A percentile compares a stretch with the other conserved stretches of the same genome.
These are phyloP conservation scores for Boletus eberwhitei DNA, from an alignment of 768 basidiomycete genomes.

Conservation along the genomic window DNA sequence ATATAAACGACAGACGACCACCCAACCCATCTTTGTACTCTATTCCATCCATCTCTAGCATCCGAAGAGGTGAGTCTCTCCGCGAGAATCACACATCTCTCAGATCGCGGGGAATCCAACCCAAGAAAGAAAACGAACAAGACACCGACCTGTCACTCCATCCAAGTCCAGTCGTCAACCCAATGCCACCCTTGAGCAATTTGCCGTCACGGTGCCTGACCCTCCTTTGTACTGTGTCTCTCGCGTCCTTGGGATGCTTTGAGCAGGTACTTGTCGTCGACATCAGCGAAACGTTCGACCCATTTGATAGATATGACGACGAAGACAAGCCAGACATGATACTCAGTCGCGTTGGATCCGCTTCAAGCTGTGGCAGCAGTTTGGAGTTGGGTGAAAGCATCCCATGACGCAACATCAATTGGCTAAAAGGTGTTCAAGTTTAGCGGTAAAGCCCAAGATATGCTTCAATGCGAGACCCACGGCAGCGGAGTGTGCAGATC, in stretches of 20 bases:
- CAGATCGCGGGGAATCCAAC: not conserved
- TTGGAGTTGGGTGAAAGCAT: slow-evolving; percentile 66
- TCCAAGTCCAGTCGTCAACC: slow-evolving; percentile 67
- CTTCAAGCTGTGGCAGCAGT: slow-evolving; percentile 39
- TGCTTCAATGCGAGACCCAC: slow-evolving; percentile 39
- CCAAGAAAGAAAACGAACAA: not conserved
- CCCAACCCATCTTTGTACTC: not conserved
- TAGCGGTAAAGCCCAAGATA: not conserved
- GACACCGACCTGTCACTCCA: slow-evolving; percentile 66
- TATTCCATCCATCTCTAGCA: not conserved
- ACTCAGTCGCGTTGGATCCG: slow-evolving; percentile 23
- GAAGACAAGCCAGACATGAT: slow-evolving; percentile 23
- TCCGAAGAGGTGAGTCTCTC: slow-evolving; percentile 1
- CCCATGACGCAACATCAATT: slow-evolving; percentile 65
- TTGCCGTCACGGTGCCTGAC: slow-evolving; percentile 61
- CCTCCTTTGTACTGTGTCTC: slow-evolving; percentile 55
- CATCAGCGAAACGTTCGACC: slow-evolving; percentile 23
- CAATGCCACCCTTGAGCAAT: slow-evolving; percentile 57
- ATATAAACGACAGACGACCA: slow-evolving; percentile 7
- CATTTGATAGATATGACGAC: slow-evolving; percentile 26
- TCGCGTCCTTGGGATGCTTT: slow-evolving; percentile 44
- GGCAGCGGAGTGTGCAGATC: slow-evolving; percentile 69
- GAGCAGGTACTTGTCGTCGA: slow-evolving; percentile 25
- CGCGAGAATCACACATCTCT: not conserved
- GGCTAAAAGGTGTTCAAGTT: slow-evolving; percentile 33